Evolutionary conservation across 108 stramenopile species (phyloP), one percentile per base, ranked within the genome.

Genomic region (Skeletonema costatum): DNA sequence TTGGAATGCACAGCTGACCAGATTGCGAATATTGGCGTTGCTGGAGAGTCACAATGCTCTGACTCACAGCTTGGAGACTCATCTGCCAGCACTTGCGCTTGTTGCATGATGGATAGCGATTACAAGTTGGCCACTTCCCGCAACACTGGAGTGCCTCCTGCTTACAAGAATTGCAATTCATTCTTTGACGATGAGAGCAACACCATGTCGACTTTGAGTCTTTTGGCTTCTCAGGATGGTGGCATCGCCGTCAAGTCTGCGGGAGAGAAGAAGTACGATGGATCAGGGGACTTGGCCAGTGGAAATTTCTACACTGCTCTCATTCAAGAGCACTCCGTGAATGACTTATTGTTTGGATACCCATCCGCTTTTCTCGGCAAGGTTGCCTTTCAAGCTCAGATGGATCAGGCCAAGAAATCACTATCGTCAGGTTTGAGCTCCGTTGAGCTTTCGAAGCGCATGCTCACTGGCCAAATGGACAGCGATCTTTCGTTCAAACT

Each of bases 331-430:
- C 85, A 85, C 60, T 70, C 81, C 13, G 73, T 85, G 5, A 85
- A 85, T 48, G 85, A 85, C 35, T 70, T 73, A 62, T 72, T 81
- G 76, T 85, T 85, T 70, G 85, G 85, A 38, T 75, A 78, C 66
- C 85, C 85, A 59, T 85, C 85, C 17, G 85, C 85, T 7, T 80
- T 68, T 53, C 70, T 82, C 31, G 85, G 85, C n/a, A 75, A 60
- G 51, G 64, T 85, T 51, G 75, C 68, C 31, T 80, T 75, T 46
- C 17, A 38, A 25, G 70, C 75, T 51, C 78, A 81, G 41, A 53
- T 76, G 42, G 50, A 68, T 6, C 42, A 71, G 21, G 84, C 84
- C 11, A 76, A 73, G 65, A 70, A 62, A 51, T 70, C 68, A 6
- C 61, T 76, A 42, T 16, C 64, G 60, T 48, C 75, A 29, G 36